A percentile compares a stretch with the other conserved stretches of the same genome.
Conservation (phyloP, 2,329 filamentous ascomycete species). For the Epicoccum nigrum region DNA sequence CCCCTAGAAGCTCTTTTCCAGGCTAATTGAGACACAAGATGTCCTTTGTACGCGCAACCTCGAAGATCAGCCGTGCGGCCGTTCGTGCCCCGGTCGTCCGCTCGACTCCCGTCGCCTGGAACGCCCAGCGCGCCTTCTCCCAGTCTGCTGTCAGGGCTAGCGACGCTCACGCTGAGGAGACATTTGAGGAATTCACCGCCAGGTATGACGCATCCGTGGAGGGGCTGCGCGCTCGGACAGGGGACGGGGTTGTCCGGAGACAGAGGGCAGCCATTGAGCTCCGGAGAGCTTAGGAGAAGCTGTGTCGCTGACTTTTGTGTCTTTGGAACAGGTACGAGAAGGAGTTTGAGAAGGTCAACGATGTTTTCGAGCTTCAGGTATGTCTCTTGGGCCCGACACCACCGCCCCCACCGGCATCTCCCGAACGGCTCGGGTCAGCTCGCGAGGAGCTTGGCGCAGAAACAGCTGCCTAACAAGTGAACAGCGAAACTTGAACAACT, state of each 20-base stretch:
- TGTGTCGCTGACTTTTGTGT: constrained; percentile 34
- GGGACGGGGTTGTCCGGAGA: constrained; percentile 23
- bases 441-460: background rate
- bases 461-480: constrained; percentile 23
- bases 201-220: constrained; percentile 67
- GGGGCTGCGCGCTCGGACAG: constrained; percentile 21
- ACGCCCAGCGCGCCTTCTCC: constrained; percentile 54
- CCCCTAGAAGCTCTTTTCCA: constrained; percentile 29
- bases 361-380: constrained; percentile 99
- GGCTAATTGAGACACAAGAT: constrained; percentile 41
- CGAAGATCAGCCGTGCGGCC: constrained; percentile 43
- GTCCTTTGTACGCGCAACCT: constrained; percentile 48
- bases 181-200: constrained; percentile 97
- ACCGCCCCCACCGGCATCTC: constrained; percentile 22
- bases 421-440: constrained; percentile 18
- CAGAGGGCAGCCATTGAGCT: constrained; percentile 37
- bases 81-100: constrained; percentile 44
- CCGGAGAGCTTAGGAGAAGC: constrained; percentile 27
- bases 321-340: constrained; percentile 83
- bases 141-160: constrained; percentile 54
- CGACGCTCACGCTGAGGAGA: constrained; percentile 84
- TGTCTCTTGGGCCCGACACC: constrained; percentile 38
- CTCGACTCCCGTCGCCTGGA: constrained; percentile 41
- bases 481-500: constrained; percentile 97
- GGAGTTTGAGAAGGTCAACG: constrained; percentile 96